These are phyloP conservation scores for Apium graveolens DNA, from an alignment of 129 eudicot species.

Conservation along the genomic window DNA sequence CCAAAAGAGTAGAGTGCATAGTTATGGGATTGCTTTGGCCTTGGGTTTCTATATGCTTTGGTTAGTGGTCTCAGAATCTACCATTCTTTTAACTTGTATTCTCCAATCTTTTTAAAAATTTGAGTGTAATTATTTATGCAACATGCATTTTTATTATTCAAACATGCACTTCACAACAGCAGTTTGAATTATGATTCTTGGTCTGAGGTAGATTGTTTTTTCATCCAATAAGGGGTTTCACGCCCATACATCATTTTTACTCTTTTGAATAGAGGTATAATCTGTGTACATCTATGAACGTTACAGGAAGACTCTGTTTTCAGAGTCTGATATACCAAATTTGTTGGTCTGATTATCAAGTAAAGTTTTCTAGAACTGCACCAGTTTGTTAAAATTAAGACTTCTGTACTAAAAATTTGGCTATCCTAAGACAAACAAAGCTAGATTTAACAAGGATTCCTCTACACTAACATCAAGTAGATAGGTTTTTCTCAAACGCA, in stretches of 20 bases:
- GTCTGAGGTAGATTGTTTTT: no score
- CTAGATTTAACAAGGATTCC: background rate
- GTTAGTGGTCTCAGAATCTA: background rate
- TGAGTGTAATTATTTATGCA: background rate
- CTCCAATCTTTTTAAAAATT: background rate
- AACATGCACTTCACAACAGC: background rate
- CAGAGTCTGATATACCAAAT: background rate
- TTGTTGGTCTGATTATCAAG: no score
- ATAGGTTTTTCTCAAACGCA: background rate
- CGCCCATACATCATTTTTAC: no score
- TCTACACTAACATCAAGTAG: background rate
- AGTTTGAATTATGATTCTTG: background rate
- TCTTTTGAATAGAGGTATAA: no score
- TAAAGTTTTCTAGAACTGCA: background rate
- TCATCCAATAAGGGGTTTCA: no score
- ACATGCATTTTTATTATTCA: background rate
- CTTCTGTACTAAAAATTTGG: background rate
- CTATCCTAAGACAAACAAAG: background rate
- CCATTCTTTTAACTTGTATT: background rate
- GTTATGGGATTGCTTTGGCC: slow-evolving; percentile 1
- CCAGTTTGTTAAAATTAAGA: background rate
- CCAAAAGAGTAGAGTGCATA: background rate
- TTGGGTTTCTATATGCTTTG: background rate
- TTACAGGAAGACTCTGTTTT: background rate
- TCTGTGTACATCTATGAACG: background rate